Percentiles rank a stretch among this genome's conserved stretches.
phyloP scores from a whole-genome alignment of 305 asterid species.

The Rubia tinctorum region DNA sequence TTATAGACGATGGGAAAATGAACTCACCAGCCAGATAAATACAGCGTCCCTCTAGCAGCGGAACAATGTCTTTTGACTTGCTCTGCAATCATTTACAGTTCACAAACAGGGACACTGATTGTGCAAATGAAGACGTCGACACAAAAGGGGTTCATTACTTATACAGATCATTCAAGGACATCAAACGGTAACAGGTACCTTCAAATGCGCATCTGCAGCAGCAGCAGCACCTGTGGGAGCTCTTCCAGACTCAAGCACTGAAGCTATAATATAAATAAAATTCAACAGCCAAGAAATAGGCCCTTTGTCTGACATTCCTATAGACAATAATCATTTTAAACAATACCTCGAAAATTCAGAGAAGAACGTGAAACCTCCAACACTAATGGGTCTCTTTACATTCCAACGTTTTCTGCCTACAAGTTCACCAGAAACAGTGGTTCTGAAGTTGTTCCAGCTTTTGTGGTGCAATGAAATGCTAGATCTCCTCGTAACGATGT shows the following conservation, averaged over 20 bases:
- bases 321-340: background rate
- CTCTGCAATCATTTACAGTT: constrained; percentile 40
- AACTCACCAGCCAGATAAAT: constrained; percentile 90
- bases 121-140: too few relatives aligned
- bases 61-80: constrained; percentile 65
- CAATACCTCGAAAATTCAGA: constrained; percentile 53
- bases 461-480: constrained; percentile 33
- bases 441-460: constrained; percentile 15
- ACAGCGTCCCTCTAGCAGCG: constrained; percentile 65
- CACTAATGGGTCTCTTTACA: constrained; percentile 22
- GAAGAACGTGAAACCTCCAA: constrained; percentile 59
- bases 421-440: constrained; percentile 29
- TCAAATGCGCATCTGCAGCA: constrained; percentile 49
- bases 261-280: constrained; percentile 36
- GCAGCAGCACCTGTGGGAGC: constrained; percentile 25
- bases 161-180: constrained; percentile 11
- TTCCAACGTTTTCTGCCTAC: constrained; percentile 24
- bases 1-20: constrained; percentile 9
- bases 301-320: background rate
- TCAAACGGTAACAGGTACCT: constrained; percentile 36
- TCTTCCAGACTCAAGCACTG: constrained; percentile 50
- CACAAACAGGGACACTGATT: background rate
- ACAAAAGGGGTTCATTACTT: background rate
- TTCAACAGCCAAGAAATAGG: background rate
- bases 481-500: constrained; percentile 33